Conservation (phyloP, 2,329 filamentous ascomycete species). For the Colletotrichum nymphaeae region DNA sequence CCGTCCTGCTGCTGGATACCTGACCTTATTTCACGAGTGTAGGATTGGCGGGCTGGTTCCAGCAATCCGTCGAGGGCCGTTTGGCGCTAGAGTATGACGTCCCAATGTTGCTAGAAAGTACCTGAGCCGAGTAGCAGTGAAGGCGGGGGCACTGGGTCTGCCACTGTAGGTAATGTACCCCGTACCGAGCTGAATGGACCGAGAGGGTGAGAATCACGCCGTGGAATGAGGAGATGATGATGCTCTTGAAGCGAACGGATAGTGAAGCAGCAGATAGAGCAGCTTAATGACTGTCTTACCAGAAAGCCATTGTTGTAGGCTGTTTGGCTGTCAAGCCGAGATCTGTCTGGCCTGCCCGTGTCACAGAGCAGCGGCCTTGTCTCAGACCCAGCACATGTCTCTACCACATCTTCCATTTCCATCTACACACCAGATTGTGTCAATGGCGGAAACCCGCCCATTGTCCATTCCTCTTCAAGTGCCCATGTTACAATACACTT, state of each 20-base stretch:
- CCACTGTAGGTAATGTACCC: too few relatives aligned
- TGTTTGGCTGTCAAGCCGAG: background rate
- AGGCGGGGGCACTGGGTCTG: background rate
- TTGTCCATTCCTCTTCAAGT: background rate
- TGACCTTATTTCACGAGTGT: background rate
- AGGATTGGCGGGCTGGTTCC: constrained; percentile 29
- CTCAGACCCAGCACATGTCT: background rate
- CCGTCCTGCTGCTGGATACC: background rate
- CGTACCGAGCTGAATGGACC: background rate
- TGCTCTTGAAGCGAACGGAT: background rate
- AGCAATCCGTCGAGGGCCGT: constrained; percentile 22
- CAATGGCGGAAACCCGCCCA: background rate
- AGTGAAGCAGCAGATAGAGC: background rate
- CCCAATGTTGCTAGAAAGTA: constrained; percentile 1
- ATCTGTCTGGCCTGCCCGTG: background rate
- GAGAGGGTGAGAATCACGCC: constrained; percentile 18
- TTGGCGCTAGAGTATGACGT: constrained; percentile 33
- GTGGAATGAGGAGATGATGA: background rate
- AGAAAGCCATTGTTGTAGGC: background rate
- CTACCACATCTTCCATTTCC: background rate
- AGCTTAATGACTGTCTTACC: background rate
- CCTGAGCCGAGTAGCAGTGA: background rate
- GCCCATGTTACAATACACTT: too few relatives aligned
- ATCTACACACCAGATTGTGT: background rate
- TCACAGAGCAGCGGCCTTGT: background rate